phyloP scores from a whole-genome alignment of 1,139 yeast genomes.

The Taphrina populina region DNA sequence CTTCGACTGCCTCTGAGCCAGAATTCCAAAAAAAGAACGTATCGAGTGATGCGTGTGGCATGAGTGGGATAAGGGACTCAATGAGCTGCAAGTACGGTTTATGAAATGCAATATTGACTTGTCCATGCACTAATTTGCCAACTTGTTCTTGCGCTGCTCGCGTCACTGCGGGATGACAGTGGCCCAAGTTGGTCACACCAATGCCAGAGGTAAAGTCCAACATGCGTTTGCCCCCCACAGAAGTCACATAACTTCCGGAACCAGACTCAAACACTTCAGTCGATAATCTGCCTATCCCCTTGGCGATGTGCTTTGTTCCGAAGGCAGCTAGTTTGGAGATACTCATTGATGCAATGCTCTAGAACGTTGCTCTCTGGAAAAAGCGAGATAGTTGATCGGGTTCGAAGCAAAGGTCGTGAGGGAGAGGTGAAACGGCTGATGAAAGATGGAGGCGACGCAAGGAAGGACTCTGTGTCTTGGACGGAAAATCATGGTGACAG shows the following conservation, averaged over 20 bases:
- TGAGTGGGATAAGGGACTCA: slow-evolving; percentile 8
- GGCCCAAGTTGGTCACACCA: slow-evolving; percentile 25
- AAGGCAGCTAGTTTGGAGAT: slow-evolving; percentile 17
- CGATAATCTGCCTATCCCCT: slow-evolving; percentile 22
- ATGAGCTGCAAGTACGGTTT: slow-evolving; percentile 18
- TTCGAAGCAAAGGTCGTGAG: too few species aligned
- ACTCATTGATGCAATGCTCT: too few species aligned
- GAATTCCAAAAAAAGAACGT: slow-evolving; percentile 75
- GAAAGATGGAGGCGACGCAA: too few species aligned
- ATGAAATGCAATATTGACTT: slow-evolving; percentile 23
- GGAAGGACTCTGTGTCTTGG: too few species aligned
- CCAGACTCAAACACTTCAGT: slow-evolving; percentile 21
- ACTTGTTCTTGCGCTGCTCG: slow-evolving; percentile 22
- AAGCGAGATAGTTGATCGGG: too few species aligned
- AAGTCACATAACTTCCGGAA: slow-evolving; percentile 25
- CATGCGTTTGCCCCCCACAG: slow-evolving; percentile 22
- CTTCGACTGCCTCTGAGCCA: slow-evolving; percentile 97
- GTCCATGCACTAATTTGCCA: slow-evolving; percentile 25
- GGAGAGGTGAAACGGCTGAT: too few species aligned
- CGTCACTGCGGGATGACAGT: slow-evolving; percentile 30
- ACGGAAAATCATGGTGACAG: too few species aligned
- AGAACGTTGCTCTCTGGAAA: too few species aligned
- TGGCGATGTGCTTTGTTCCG: slow-evolving; percentile 26
- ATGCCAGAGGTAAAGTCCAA: slow-evolving; percentile 32
- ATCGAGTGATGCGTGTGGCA: slow-evolving; percentile 26